These are phyloP conservation scores for Malus hybrid DNA, from an alignment of 331 rosid genomes.

Conservation along the genomic window DNA sequence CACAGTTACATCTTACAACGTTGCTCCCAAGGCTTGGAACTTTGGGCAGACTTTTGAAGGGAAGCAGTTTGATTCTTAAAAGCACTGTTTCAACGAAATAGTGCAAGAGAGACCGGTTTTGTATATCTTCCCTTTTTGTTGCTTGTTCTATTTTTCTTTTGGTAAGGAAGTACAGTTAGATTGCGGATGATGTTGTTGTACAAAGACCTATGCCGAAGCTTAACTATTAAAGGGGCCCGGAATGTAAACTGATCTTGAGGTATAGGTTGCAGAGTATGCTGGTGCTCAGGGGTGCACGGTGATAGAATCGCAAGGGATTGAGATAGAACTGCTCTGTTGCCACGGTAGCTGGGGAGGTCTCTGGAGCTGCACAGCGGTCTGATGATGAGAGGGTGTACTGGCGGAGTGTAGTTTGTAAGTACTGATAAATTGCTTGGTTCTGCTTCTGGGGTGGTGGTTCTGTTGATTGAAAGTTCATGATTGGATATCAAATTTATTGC, in stretches of 20 bases:
- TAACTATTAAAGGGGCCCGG: neutral
- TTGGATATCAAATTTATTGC: neutral
- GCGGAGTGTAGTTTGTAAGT: neutral
- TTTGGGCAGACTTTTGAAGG: conserved; percentile 95
- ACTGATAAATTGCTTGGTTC: neutral
- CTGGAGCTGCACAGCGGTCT: neutral
- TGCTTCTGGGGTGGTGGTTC: neutral
- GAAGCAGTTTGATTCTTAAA: conserved; percentile 50
- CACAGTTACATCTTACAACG: conserved; percentile 67
- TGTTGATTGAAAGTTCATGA: neutral
- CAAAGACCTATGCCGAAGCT: neutral
- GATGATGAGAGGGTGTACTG: neutral
- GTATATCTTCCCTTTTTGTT: neutral
- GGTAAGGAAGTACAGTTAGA: neutral
- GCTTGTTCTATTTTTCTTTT: neutral
- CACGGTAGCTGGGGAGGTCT: neutral
- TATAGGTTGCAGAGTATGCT: neutral
- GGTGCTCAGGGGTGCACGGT: neutral
- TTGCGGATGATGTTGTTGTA: neutral
- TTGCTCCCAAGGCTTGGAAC: conserved; percentile 81
- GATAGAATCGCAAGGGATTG: neutral
- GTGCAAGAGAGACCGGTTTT: conserved; percentile 5
- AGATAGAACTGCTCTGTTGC: neutral
- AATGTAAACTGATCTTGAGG: neutral
- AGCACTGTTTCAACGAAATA: conserved; percentile 6